Conservation (phyloP, 1,284 basidiomycete genomes). For the Malassezia brasiliensis region DNA sequence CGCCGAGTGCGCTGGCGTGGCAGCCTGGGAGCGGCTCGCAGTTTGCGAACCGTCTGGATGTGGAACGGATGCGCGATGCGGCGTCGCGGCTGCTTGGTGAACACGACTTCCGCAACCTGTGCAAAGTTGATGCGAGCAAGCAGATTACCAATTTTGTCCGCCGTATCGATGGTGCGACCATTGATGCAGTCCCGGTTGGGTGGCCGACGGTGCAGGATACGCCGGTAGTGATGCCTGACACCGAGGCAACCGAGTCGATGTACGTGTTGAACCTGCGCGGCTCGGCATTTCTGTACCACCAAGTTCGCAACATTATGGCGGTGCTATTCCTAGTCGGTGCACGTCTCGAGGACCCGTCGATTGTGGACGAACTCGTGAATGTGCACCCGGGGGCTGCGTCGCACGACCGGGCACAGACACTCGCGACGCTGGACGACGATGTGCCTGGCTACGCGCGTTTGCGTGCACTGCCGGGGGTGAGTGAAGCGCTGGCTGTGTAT, state of each 20-base stretch:
- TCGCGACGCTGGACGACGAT: background rate
- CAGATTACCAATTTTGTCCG: conserved; percentile 73
- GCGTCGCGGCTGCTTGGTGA: conserved; percentile 68
- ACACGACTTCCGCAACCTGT: conserved; percentile 92
- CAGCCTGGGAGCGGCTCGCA: conserved; percentile 8
- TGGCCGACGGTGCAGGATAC: conserved; percentile 17
- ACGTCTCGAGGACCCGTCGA: conserved; percentile 63
- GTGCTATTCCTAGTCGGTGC: conserved; percentile 79
- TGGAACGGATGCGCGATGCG: conserved; percentile 63
- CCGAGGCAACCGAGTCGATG: conserved; percentile 17
- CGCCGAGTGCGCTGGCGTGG: conserved; percentile 22
- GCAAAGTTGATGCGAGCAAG: conserved; percentile 86
- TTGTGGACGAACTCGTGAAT: conserved; percentile 70
- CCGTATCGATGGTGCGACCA: conserved; percentile 59
- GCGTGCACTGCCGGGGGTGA: background rate
- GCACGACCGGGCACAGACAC: conserved; percentile 20
- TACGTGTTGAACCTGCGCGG: conserved; percentile 80
- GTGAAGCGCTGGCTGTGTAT: conserved; percentile 19
- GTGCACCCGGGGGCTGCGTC: conserved; percentile 48
- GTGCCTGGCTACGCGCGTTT: conserved; percentile 1
- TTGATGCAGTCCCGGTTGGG: conserved; percentile 49
- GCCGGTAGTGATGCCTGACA: conserved; percentile 8
- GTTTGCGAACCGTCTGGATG: conserved; percentile 22
- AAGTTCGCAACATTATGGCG: conserved; percentile 92
- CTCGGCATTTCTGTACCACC: conserved; percentile 87